Evolutionary conservation across 495 filamentous ascomycete genomes (phyloP).

Genomic region (Aspergillus cristatus): DNA sequence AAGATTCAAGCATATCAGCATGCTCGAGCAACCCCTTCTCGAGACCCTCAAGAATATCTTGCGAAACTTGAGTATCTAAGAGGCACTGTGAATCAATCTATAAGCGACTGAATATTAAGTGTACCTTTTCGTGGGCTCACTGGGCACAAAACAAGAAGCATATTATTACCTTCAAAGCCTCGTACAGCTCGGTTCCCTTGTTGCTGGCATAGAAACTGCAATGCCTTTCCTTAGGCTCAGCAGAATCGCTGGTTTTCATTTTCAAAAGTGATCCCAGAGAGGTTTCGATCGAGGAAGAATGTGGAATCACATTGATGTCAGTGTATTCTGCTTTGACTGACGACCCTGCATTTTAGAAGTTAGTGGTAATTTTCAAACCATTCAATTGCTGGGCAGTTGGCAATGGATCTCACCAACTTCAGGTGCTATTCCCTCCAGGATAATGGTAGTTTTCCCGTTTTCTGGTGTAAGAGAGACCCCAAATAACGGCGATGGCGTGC

Average conservation of each 20-base stretch:
- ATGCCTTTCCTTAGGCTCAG: slow-evolving; percentile 4
- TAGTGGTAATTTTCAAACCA: too few relatives aligned
- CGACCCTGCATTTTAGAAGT: too few relatives aligned
- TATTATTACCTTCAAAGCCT: neutral
- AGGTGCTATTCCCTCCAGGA: slow-evolving; percentile 39
- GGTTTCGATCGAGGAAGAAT: slow-evolving; percentile 6
- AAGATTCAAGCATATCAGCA: slow-evolving; percentile 18
- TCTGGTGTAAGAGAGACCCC: slow-evolving; percentile 9
- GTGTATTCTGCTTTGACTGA: too few relatives aligned
- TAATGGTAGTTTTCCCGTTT: slow-evolving; percentile 24
- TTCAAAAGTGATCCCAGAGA: slow-evolving; percentile 7
- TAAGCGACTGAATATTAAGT: neutral
- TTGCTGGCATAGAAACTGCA: slow-evolving; percentile 11
- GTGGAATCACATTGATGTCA: slow-evolving; percentile 4
- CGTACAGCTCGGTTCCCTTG: neutral
- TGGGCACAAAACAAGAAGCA: neutral
- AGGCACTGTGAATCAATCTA: slow-evolving; percentile 17
- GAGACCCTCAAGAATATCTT: slow-evolving; percentile 4
- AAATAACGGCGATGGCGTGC: slow-evolving; percentile 31
- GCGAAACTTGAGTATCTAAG: slow-evolving; percentile 12
- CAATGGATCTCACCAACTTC: slow-evolving; percentile 27
- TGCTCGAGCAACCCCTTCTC: slow-evolving; percentile 10
- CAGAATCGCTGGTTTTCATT: neutral
- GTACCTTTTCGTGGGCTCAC: neutral
- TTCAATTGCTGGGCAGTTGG: too few relatives aligned